Evolutionary conservation across 2,329 filamentous ascomycete genomes (phyloP).

Genomic region (Phyllosticta citrichinensis): DNA sequence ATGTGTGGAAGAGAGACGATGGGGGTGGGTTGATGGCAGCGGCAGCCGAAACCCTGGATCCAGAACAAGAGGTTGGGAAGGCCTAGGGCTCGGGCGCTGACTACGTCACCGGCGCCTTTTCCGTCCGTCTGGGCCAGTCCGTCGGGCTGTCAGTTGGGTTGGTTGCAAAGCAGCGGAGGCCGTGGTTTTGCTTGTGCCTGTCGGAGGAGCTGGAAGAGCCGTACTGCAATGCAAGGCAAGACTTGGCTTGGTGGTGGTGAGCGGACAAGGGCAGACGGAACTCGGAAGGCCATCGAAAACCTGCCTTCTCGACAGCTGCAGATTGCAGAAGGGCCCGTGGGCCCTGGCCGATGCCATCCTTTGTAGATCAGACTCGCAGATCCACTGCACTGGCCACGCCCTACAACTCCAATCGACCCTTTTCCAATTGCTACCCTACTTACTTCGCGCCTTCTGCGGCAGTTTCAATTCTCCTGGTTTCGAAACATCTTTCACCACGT

Average conservation of each 20-base stretch:
- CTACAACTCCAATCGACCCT: conserved; percentile 1
- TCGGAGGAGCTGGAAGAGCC: neutral
- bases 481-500: neutral
- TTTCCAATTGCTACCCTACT: neutral
- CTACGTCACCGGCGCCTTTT: neutral
- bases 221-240: too few relatives aligned
- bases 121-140: neutral
- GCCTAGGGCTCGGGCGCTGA: neutral
- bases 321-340: neutral
- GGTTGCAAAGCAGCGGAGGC: too few relatives aligned
- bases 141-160: neutral
- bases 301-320: neutral
- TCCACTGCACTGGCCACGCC: conserved; percentile 3
- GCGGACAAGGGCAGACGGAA: neutral
- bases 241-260: neutral
- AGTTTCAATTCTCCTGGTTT: neutral
- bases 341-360: neutral
- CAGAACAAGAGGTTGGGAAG: neutral
- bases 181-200: neutral
- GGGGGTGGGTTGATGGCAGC: neutral
- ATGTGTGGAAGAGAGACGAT: neutral
- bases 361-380: conserved; percentile 3
- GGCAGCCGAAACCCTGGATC: neutral
- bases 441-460: too few relatives aligned
- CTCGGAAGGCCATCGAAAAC: neutral